phyloP scores from a whole-genome alignment of 1,284 basidiomycete genomes.

The Papiliotrema flavescens region DNA sequence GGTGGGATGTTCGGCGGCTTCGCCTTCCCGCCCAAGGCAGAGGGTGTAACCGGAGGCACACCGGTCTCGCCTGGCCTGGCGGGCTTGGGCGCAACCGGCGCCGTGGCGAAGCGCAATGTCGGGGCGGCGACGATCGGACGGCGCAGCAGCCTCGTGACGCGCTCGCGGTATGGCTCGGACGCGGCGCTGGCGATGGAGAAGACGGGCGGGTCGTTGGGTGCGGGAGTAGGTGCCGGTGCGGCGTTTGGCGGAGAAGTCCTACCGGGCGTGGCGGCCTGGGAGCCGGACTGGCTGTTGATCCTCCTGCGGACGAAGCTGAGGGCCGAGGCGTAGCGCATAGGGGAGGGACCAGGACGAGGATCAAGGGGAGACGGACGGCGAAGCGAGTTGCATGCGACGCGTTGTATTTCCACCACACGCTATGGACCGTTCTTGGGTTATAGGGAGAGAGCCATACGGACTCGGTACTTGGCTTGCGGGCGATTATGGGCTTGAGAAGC shows the following conservation, averaged over 20 bases:
- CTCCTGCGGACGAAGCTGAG: slow-evolving; percentile 30
- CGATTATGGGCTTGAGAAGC: too few relatives aligned
- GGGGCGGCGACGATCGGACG: neutral
- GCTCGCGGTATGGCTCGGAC: neutral
- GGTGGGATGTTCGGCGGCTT: slow-evolving; percentile 16
- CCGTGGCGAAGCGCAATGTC: neutral
- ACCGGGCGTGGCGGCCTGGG: slow-evolving; percentile 39
- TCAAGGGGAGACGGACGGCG: too few relatives aligned
- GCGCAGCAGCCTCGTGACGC: neutral
- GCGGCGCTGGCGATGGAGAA: neutral
- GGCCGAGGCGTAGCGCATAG: slow-evolving; percentile 16
- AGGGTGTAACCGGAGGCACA: neutral
- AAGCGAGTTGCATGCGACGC: too few relatives aligned
- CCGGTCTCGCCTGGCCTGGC: neutral
- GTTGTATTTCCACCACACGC: too few relatives aligned
- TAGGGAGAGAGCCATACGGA: too few relatives aligned
- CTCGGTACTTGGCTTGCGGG: too few relatives aligned
- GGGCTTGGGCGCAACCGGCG: neutral
- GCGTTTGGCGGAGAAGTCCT: neutral
- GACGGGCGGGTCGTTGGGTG: too few relatives aligned
- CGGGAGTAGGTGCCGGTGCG: too few relatives aligned
- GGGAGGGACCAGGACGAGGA: too few relatives aligned
- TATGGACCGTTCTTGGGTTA: too few relatives aligned
- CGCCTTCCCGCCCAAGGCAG: slow-evolving; percentile 23
- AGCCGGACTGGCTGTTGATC: slow-evolving; percentile 41